Evolutionary conservation across 345 rosid species (phyloP).

Genomic region (Turnera subulata): DNA sequence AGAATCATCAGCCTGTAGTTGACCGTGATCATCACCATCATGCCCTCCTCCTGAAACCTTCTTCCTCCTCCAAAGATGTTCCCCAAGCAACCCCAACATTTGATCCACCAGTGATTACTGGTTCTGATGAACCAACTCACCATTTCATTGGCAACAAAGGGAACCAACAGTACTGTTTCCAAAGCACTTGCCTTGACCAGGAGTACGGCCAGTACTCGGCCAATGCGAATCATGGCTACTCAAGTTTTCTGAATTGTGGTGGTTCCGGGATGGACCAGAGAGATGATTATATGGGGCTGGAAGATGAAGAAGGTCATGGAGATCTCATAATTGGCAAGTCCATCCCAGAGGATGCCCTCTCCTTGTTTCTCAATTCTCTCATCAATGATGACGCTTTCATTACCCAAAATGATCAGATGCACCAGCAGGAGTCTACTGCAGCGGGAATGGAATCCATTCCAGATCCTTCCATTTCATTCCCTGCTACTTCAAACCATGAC

Average conservation of each 20-base stretch:
- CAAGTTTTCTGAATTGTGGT: conserved; percentile 10
- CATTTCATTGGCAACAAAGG: conserved; percentile 18
- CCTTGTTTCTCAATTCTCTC: conserved; percentile 24
- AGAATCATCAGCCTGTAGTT: conserved; percentile 9
- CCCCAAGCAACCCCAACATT: conserved; percentile 19
- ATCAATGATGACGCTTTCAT: conserved; percentile 22
- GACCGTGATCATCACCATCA: neutral
- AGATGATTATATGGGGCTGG: neutral
- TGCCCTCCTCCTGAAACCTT: conserved; percentile 10
- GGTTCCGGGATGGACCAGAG: conserved; percentile 7
- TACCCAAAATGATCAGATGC: conserved; percentile 6
- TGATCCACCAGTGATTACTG: conserved; percentile 18
- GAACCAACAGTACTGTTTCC: conserved; percentile 2
- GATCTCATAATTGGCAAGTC: conserved; percentile 18
- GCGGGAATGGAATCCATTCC: neutral
- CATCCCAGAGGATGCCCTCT: conserved; percentile 20
- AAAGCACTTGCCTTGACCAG: neutral
- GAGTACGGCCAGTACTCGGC: neutral
- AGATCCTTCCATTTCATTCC: conserved; percentile 4
- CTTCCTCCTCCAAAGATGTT: conserved; percentile 17
- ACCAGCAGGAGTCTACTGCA: neutral
- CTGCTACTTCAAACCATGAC: neutral
- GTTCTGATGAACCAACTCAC: conserved; percentile 16
- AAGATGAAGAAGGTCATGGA: conserved; percentile 15
- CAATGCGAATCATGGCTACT: neutral